Percentiles rank a stretch among this genome's conserved stretches.
Conservation (phyloP, 805 yeast genomes). For the Candida michaelii region DNA sequence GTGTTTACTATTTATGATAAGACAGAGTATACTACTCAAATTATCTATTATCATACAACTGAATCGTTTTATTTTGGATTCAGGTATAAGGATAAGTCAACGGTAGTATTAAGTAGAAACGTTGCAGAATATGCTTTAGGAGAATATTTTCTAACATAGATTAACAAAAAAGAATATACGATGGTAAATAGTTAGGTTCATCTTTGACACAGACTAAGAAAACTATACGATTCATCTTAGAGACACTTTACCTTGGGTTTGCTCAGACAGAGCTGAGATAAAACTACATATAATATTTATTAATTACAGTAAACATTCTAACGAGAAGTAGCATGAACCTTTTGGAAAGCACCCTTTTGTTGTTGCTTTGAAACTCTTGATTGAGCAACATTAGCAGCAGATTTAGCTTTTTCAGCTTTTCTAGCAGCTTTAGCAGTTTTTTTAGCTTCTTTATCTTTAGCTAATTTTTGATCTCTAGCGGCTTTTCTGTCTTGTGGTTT, state of each 20-base stretch:
- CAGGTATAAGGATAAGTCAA: slow-evolving; percentile 12
- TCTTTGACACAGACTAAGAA: too few species aligned
- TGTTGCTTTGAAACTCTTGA: slow-evolving; percentile 86
- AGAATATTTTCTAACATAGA: slow-evolving; percentile 16
- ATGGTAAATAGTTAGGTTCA: too few species aligned
- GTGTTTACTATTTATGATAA: slow-evolving; percentile 21
- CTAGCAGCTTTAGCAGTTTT: slow-evolving; percentile 91
- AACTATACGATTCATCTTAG: too few species aligned
- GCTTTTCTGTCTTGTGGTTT: slow-evolving; percentile 99
- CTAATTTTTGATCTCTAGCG: slow-evolving; percentile 87
- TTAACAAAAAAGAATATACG: too few species aligned
- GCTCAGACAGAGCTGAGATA: too few species aligned
- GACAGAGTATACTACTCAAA: slow-evolving; percentile 6
- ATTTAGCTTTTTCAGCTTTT: slow-evolving; percentile 89
- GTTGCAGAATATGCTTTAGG: slow-evolving; percentile 25
- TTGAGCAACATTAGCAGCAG: slow-evolving; percentile 69
- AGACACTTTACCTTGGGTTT: too few species aligned
- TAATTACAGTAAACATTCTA: slow-evolving; percentile 33
- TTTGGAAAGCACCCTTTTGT: slow-evolving; percentile 97
- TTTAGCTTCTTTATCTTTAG: slow-evolving; percentile 82
- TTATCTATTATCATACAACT: slow-evolving; percentile 40
- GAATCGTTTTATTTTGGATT: slow-evolving; percentile 37
- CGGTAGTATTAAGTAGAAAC: slow-evolving; percentile 25
- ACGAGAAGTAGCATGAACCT: slow-evolving; percentile 96
- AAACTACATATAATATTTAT: slow-evolving; percentile 12